Evolutionary conservation across 352 stramenopile genomes (phyloP).

Genomic region (Globisporangium yorkense): DNA sequence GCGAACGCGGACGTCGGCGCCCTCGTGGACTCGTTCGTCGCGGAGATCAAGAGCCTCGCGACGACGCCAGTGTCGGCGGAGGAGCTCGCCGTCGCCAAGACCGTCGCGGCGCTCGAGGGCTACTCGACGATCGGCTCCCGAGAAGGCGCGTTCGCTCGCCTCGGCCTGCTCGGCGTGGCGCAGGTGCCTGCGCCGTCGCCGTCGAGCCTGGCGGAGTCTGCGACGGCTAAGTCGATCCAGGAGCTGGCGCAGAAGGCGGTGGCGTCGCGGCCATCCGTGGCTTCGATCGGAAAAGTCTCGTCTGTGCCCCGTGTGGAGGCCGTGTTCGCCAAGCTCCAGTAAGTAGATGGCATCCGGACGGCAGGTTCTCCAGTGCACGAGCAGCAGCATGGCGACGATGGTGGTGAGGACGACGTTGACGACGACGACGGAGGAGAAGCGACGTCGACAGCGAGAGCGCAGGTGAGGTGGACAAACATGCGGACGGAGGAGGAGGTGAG

Average conservation of each 20-base stretch:
- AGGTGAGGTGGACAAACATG: not conserved
- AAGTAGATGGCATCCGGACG: constrained; percentile 15
- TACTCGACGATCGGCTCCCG: constrained; percentile 33
- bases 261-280: constrained; percentile 64
- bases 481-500: not conserved
- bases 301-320: constrained; percentile 67
- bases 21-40: constrained; percentile 62
- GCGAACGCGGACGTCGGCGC: constrained; percentile 42
- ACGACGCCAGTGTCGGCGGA: constrained; percentile 49
- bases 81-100: constrained; percentile 75
- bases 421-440: not conserved
- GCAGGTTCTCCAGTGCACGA: constrained; percentile 7
- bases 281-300: constrained; percentile 68
- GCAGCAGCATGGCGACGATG: not conserved
- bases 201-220: constrained; percentile 23
- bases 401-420: not conserved
- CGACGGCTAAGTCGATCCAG: constrained; percentile 65
- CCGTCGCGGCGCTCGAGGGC: constrained; percentile 37
- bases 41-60: constrained; percentile 73
- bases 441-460: not conserved
- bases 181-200: constrained; percentile 38
- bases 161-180: constrained; percentile 37
- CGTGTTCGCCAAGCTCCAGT: constrained; percentile 74
- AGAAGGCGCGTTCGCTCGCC: constrained; percentile 28
- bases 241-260: constrained; percentile 73